Base-by-base conservation (phyloP, 2,329 filamentous ascomycete species). In the Epichloe elymi region DNA sequence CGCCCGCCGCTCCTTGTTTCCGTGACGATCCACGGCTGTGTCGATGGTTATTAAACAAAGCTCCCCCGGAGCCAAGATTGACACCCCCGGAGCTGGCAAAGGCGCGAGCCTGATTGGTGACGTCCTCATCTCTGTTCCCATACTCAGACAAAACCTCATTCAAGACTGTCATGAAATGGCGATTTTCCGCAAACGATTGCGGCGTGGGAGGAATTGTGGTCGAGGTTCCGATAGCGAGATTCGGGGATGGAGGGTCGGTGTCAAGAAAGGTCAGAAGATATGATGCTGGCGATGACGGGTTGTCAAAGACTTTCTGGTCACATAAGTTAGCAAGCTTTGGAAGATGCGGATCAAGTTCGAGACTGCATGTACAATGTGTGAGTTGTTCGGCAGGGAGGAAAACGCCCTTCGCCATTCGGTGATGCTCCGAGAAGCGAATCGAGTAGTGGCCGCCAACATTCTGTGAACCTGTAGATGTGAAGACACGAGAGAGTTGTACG, bases 241-340 rank as follows among this genome's bases (percentile, higher is more conserved):
- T 62, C 5, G 68, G 61, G 4, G 68, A 75, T 0, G 81, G 80
- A 2, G 80, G 79, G 14, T 71, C 65, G 39, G 74, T 76, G 38
- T 78, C 71, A 52, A 85, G 77, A 55, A 79, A 77, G 41, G 77
- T 78, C 33, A 86, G 73, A 35, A 81, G 67, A 60, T 82, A 72
- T 1, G 67, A 67, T 39, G 70, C 67, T 1, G 72, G 68, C 2
- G 70, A 61, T 7, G 68, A 59, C 2, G 72, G 67, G 53, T 74
- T 67, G 26, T 74, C 72, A 58, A 80, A 78, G 50, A 78, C 73
- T 73, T 80, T 81, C 80, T 84, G 50, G 56, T 62, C 43, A 59
- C 55, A 49, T 53, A 30, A 30, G 53, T 54, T 12, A 53, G 51
- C 6, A 10, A 23, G 42, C 19, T 38, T 40, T 6, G 17, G 4